A percentile compares a stretch with the other conserved stretches of the same genome.
Evolutionary conservation across 139 green algal genomes (phyloP).

Genomic region (Closterium sp.): DNA sequence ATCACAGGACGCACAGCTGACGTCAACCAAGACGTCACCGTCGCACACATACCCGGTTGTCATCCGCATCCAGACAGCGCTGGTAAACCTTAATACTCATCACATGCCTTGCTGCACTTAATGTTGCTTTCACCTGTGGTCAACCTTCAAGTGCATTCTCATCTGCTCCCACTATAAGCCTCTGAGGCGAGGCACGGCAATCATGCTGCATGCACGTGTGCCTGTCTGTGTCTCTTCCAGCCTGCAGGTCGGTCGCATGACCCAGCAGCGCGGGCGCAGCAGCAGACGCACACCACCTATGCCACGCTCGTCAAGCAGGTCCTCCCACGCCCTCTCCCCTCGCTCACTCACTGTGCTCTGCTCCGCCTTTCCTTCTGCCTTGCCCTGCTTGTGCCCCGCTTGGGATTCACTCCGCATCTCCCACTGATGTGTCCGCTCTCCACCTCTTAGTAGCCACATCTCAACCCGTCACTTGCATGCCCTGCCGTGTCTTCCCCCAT

Average conservation of each 20-base stretch:
- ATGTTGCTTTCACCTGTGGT: neutral
- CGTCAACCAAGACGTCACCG: neutral
- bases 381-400: neutral
- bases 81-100: neutral
- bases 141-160: neutral
- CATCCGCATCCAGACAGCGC: neutral
- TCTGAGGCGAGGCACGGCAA: neutral
- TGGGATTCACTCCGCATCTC: neutral
- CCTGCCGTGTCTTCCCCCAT: neutral
- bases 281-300: conserved; percentile 15
- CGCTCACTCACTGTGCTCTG: neutral
- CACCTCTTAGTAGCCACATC: neutral
- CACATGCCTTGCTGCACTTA: neutral
- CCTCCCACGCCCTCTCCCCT: neutral
- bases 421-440: neutral
- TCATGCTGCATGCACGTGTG: neutral
- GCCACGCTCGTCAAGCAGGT: conserved; percentile 21
- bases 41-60: conserved; percentile 8
- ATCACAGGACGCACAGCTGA: conserved; percentile 15
- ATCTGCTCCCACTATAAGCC: no score
- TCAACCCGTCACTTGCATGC: neutral
- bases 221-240: neutral
- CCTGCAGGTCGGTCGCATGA: conserved; percentile 1
- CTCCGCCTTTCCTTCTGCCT: neutral
- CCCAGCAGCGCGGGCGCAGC: neutral